A percentile compares a stretch with the other conserved stretches of the same genome.
Evolutionary conservation across 1,284 basidiomycete species (phyloP).

Genomic region (Omphalotus olearius): DNA sequence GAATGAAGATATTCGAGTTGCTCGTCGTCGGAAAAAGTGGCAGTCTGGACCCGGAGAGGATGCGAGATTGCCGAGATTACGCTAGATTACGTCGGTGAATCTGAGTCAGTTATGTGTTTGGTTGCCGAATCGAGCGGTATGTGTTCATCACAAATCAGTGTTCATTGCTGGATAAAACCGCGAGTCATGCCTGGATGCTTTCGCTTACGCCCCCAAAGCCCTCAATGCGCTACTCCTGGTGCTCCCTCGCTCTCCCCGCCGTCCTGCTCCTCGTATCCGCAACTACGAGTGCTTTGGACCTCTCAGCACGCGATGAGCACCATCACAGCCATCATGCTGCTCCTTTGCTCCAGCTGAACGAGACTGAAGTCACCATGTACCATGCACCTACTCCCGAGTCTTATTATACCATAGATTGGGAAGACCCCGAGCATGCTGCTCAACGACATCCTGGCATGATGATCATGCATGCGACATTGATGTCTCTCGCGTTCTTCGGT

Average conservation of each 20-base stretch:
- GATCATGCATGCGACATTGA: conserved; percentile 59
- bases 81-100: neutral
- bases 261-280: conserved; percentile 26
- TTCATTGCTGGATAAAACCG: neutral
- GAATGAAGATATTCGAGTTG: no score
- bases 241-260: conserved; percentile 25
- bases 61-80: neutral
- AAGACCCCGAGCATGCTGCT: conserved; percentile 40
- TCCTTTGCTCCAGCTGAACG: conserved; percentile 64
- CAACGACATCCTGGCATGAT: conserved; percentile 61
- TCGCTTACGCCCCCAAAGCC: conserved; percentile 3
- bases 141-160: no score
- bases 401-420: conserved; percentile 75
- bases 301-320: conserved; percentile 30
- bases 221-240: conserved; percentile 18
- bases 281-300: conserved; percentile 8
- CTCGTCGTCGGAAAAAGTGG: no score
- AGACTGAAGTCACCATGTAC: conserved; percentile 59
- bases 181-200: neutral
- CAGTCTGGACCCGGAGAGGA: no score
- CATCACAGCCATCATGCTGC: conserved; percentile 42
- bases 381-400: conserved; percentile 72
- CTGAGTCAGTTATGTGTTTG: neutral
- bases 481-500: conserved; percentile 73
- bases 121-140: neutral